These are phyloP conservation scores for Penicillium angulare DNA, from an alignment of 495 filamentous ascomycete genomes.

Conservation along the genomic window DNA sequence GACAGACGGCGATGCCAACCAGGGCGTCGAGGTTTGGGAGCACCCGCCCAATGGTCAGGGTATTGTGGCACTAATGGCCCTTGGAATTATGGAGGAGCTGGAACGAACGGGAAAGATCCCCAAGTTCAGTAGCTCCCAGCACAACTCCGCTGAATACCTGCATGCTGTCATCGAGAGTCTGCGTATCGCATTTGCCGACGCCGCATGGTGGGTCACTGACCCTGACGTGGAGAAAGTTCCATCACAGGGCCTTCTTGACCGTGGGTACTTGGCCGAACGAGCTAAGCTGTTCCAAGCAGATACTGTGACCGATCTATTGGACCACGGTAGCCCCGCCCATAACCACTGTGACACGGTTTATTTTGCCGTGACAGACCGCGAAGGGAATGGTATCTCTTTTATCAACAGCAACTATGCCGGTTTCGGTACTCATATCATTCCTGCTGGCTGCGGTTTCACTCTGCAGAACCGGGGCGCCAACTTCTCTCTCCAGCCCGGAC, in stretches of 20 bases:
- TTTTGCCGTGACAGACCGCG: conserved; percentile 75
- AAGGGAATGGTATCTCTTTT: conserved; percentile 90
- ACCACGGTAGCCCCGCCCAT: conserved; percentile 68
- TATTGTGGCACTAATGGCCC: conserved; percentile 88
- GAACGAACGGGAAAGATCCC: conserved; percentile 71
- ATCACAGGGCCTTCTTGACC: conserved; percentile 56
- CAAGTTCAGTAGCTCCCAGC: conserved; percentile 62
- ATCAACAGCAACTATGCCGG: conserved; percentile 94
- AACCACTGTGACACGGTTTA: conserved; percentile 88
- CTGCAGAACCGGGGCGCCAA: conserved; percentile 92
- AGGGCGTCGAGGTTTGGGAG: conserved; percentile 86
- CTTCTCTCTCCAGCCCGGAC: conserved; percentile 64
- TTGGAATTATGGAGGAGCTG: conserved; percentile 85
- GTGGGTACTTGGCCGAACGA: conserved; percentile 62
- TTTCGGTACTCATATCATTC: conserved; percentile 88
- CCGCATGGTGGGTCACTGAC: conserved; percentile 84
- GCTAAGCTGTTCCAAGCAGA: conserved; percentile 67
- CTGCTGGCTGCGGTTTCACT: conserved; percentile 79
- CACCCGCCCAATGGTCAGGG: conserved; percentile 98
- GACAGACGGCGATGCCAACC: conserved; percentile 42
- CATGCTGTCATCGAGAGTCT: conserved; percentile 88
- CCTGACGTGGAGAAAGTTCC: conserved; percentile 69
- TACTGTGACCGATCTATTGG: conserved; percentile 53
- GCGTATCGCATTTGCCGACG: conserved; percentile 91
- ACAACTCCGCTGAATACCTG: conserved; percentile 77